These are phyloP conservation scores for Candida nitratophila DNA, from an alignment of 805 yeast species.

Conservation along the genomic window DNA sequence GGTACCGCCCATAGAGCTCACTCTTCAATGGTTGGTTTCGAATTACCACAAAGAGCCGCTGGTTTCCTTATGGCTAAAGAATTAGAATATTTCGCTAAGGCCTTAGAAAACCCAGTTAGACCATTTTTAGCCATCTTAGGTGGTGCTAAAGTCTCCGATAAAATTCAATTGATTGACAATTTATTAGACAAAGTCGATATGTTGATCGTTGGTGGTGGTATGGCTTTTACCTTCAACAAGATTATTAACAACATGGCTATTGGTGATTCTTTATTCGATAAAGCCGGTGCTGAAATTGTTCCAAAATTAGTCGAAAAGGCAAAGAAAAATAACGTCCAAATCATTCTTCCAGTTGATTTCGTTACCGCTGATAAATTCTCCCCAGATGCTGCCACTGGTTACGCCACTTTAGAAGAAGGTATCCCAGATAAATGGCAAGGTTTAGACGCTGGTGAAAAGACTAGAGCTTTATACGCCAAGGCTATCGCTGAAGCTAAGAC, in stretches of 20 bases:
- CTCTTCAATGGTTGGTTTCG: conserved; percentile 98
- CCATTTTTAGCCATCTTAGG: conserved; percentile 98
- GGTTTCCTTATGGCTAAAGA: conserved; percentile 99
- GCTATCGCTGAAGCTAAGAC: conserved; percentile 93
- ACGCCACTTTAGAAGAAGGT: conserved; percentile 85
- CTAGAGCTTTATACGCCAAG: conserved; percentile 68
- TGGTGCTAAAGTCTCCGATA: conserved; percentile 99
- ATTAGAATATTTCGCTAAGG: conserved; percentile 95
- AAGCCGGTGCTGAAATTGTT: conserved; percentile 92
- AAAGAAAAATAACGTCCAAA: conserved; percentile 88
- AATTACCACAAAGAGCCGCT: conserved; percentile 92
- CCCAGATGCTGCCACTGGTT: conserved; percentile 80
- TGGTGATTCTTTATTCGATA: conserved; percentile 89
- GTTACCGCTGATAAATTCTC: conserved; percentile 92
- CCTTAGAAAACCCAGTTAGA: conserved; percentile 94
- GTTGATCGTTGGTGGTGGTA: conserved; percentile 97
- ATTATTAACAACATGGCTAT: conserved; percentile 77
- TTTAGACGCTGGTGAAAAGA: conserved; percentile 90
- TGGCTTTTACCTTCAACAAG: conserved; percentile 99
- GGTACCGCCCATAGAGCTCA: conserved; percentile 99
- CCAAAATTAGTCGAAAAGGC: conserved; percentile 92
- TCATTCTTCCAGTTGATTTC: conserved; percentile 92
- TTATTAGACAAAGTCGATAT: conserved; percentile 91
- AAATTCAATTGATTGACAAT: conserved; percentile 97
- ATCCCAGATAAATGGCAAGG: conserved; percentile 96